Conservation (phyloP, 345 rosid genomes). For the Odontarrhena argentea region DNA sequence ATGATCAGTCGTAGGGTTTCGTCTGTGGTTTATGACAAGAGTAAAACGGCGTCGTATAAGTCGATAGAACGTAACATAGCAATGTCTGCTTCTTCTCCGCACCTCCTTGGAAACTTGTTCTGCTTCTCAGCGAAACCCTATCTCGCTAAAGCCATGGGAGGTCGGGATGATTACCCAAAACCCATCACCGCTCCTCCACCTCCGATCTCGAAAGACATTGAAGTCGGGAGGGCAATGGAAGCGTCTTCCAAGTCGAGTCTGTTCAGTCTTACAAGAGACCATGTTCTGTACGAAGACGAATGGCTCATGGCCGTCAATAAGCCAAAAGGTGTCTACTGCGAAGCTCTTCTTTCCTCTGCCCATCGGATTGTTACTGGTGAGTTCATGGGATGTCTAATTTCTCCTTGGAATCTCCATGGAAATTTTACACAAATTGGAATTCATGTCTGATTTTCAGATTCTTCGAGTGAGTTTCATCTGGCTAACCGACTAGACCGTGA, state of each 20-base stretch:
- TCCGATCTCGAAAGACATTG: slow-evolving; percentile 66
- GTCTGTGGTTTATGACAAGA: slow-evolving; percentile 2
- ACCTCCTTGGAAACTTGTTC: slow-evolving; percentile 28
- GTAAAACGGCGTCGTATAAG: neutral
- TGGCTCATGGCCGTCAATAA: slow-evolving; percentile 80
- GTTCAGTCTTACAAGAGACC: slow-evolving; percentile 49
- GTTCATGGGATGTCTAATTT: slow-evolving; percentile 8
- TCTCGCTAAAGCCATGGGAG: slow-evolving; percentile 36
- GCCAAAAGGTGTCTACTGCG: slow-evolving; percentile 85
- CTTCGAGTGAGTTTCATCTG: slow-evolving; percentile 63
- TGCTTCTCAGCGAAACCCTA: slow-evolving; percentile 36
- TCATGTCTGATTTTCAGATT: slow-evolving; percentile 10
- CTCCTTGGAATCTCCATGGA: neutral
- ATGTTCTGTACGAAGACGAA: slow-evolving; percentile 75
- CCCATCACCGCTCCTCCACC: slow-evolving; percentile 82
- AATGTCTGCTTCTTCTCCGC: slow-evolving; percentile 24
- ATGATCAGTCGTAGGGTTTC: slow-evolving; percentile 7
- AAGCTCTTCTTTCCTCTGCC: slow-evolving; percentile 59
- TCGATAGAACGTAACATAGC: no score
- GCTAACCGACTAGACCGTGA: slow-evolving; percentile 93
- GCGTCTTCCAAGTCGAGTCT: slow-evolving; percentile 80
- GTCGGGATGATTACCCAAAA: slow-evolving; percentile 50
- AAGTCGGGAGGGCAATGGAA: slow-evolving; percentile 70
- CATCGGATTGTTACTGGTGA: slow-evolving; percentile 43
- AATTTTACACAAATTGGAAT: neutral